phyloP scores from a whole-genome alignment of 768 basidiomycete genomes.

The Naganishia vishniacii region DNA sequence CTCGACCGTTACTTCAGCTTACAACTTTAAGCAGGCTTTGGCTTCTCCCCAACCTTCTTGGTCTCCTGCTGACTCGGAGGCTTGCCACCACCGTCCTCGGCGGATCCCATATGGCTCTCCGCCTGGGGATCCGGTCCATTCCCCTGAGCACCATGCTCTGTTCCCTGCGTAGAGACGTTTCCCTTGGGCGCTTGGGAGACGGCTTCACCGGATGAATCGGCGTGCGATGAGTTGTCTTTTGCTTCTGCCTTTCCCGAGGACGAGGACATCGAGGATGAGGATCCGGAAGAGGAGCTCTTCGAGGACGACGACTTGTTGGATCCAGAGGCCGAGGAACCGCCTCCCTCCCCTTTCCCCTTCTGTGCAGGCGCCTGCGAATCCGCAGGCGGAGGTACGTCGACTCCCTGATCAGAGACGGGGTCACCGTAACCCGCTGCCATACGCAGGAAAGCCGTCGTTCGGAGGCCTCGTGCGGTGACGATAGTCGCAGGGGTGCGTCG shows the following conservation, averaged over 20 bases:
- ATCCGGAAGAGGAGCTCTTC: background rate
- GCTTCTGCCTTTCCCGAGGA: background rate
- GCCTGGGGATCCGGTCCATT: slow-evolving; percentile 17
- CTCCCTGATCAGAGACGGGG: background rate
- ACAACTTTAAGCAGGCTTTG: slow-evolving; percentile 1
- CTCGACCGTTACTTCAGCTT: background rate
- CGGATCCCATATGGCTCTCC: slow-evolving; percentile 1
- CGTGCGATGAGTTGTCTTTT: background rate
- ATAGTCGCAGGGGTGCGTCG: no score
- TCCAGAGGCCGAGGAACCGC: background rate
- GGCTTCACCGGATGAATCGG: slow-evolving; percentile 9
- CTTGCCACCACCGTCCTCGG: background rate
- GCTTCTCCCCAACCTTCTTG: slow-evolving; percentile 15
- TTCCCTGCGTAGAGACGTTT: background rate
- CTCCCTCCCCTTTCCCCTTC: background rate
- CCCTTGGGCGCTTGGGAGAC: slow-evolving; percentile 5
- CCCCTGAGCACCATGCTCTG: slow-evolving; percentile 14
- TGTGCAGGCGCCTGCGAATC: background rate
- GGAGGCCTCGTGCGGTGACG: slow-evolving; percentile 2
- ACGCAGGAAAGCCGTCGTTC: background rate
- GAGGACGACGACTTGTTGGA: no score
- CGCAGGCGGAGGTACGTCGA: background rate
- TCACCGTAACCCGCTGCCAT: background rate
- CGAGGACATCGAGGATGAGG: background rate
- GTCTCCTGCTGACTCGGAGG: slow-evolving; percentile 16